phyloP scores from a whole-genome alignment of 73 alveolate species.

The Uronychia setigera region DNA sequence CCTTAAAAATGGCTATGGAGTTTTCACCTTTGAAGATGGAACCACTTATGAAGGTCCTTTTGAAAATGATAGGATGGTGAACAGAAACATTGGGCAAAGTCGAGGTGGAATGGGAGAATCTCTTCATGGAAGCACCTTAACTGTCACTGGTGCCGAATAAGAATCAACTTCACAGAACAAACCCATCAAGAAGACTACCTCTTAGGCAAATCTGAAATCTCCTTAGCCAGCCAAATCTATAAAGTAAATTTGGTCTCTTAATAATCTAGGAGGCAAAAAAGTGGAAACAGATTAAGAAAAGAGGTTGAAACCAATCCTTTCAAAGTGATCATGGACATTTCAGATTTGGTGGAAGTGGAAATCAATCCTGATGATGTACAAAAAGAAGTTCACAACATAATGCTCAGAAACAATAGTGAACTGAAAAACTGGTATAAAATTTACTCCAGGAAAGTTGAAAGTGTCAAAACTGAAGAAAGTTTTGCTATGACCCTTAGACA shows the following conservation, averaged over 20 bases:
- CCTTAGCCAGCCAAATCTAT: constrained; percentile 7
- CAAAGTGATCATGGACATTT: constrained; percentile 89
- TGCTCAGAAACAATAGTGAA: constrained; percentile 88
- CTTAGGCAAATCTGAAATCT: constrained; percentile 6
- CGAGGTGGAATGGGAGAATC: constrained; percentile 55
- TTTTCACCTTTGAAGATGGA: constrained; percentile 96
- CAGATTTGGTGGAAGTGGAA: constrained; percentile 90
- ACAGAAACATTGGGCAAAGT: constrained; percentile 66
- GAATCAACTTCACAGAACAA: constrained; percentile 25
- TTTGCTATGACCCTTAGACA: constrained; percentile 85
- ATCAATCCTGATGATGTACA: constrained; percentile 77
- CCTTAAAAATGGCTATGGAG: constrained; percentile 95
- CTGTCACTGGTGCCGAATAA: constrained; percentile 1
- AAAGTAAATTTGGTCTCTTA: background rate
- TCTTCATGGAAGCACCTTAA: constrained; percentile 2
- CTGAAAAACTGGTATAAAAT: constrained; percentile 88
- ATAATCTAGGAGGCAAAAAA: constrained; percentile 12
- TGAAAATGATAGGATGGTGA: constrained; percentile 96
- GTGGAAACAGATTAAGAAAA: constrained; percentile 67
- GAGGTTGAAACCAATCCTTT: constrained; percentile 94
- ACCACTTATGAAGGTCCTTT: constrained; percentile 95
- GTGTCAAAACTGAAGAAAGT: constrained; percentile 73
- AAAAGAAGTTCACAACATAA: constrained; percentile 87
- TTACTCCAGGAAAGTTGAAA: constrained; percentile 77
- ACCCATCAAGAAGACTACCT: constrained; percentile 5